Percentiles rank a stretch among this genome's conserved stretches.
Conservation (phyloP, 495 filamentous ascomycete genomes). For the Xeromyces bisporus region DNA sequence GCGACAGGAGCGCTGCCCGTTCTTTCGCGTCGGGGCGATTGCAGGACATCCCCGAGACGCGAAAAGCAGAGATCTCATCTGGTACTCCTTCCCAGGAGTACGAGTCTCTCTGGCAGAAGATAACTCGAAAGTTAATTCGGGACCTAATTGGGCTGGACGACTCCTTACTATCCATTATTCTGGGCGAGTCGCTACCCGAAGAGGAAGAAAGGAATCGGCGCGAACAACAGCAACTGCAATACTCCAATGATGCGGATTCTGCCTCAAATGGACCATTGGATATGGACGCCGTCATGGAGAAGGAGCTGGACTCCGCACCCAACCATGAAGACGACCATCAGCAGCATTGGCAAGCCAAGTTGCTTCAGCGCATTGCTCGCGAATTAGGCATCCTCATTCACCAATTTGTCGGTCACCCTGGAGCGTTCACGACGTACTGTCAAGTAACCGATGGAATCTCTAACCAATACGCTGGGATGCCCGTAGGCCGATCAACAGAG, state of each 20-base stretch:
- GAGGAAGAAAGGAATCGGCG: constrained; percentile 18
- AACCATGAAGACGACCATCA: constrained; percentile 35
- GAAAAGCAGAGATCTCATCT: constrained; percentile 7
- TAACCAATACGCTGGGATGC: constrained; percentile 38
- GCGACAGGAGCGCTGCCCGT: constrained; percentile 5
- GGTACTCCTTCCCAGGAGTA: constrained; percentile 14
- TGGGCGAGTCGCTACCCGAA: constrained; percentile 63
- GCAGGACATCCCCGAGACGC: constrained; percentile 9
- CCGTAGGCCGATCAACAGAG: constrained; percentile 19
- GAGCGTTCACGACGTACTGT: constrained; percentile 65
- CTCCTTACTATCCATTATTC: constrained; percentile 61
- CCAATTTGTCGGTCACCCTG: constrained; percentile 63
- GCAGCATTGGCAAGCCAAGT: constrained; percentile 55
- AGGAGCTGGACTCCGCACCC: constrained; percentile 18
- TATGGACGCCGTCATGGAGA: constrained; percentile 19
- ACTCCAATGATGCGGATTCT: not conserved
- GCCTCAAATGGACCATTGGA: constrained; percentile 4
- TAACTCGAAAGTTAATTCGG: constrained; percentile 71
- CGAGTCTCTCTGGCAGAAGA: constrained; percentile 60
- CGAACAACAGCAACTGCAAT: constrained; percentile 3
- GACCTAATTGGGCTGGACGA: constrained; percentile 90
- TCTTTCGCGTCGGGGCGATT: constrained; percentile 9
- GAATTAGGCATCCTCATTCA: constrained; percentile 74
- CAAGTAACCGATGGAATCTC: constrained; percentile 22
- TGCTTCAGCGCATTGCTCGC: constrained; percentile 68